A percentile compares a stretch with the other conserved stretches of the same genome.
phyloP scores from a whole-genome alignment of 1,139 yeast genomes.

The Pichia sp. region DNA sequence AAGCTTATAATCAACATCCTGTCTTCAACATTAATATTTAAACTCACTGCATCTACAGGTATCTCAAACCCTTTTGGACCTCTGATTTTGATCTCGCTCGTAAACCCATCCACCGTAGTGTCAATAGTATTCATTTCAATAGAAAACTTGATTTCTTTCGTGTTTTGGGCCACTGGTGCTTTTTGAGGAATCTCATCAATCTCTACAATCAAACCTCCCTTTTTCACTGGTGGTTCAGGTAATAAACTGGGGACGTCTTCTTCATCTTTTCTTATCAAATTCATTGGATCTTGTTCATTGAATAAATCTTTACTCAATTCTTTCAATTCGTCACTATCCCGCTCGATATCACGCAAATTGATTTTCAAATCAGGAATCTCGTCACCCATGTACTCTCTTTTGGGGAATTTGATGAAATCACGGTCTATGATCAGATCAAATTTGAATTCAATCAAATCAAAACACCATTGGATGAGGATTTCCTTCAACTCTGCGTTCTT shows the following conservation, averaged over 20 bases:
- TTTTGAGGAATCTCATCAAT: not conserved
- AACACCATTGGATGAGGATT: conserved; percentile 52
- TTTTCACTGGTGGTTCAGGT: not conserved
- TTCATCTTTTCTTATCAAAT: conserved; percentile 33
- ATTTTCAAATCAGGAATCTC: conserved; percentile 28
- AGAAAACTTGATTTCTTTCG: not conserved
- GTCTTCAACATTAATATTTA: too few species aligned
- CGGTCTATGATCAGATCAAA: conserved; percentile 33
- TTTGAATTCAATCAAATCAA: conserved; percentile 59
- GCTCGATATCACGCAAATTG: conserved; percentile 30
- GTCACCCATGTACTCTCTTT: conserved; percentile 52
- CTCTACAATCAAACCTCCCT: conserved; percentile 1
- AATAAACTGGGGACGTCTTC: conserved; percentile 1
- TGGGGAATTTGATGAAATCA: conserved; percentile 40
- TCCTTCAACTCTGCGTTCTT: conserved; percentile 40
- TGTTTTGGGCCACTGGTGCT: not conserved
- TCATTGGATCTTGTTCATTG: conserved; percentile 34
- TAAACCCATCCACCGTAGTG: too few species aligned
- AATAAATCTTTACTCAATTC: conserved; percentile 7
- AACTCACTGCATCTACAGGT: too few species aligned
- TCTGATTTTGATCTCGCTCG: too few species aligned
- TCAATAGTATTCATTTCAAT: not conserved
- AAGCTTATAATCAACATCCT: too few species aligned
- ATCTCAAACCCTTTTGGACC: too few species aligned
- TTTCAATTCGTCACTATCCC: conserved; percentile 30